A percentile compares a stretch with the other conserved stretches of the same genome.
Evolutionary conservation across 345 rosid genomes (phyloP).

Genomic region (Euphorbia lathyris): DNA sequence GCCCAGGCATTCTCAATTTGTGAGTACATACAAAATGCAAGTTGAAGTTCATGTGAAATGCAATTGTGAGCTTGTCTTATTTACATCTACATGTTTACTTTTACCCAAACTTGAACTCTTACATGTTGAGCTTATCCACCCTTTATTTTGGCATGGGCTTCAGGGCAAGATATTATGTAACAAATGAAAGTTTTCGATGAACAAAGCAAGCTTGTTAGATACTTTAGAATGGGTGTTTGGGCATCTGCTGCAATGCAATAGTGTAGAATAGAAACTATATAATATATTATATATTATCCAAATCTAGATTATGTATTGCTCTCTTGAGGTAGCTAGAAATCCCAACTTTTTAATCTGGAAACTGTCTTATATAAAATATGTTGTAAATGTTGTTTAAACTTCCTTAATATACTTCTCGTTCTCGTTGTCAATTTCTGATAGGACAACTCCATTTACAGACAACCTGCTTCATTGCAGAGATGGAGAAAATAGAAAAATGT

Average conservation of each 20-base stretch:
- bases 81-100: no score
- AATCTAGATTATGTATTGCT: slow-evolving; percentile 22
- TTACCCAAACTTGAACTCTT: background rate
- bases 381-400: slow-evolving; percentile 37
- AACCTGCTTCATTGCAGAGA: no score
- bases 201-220: no score
- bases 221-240: slow-evolving; percentile 17
- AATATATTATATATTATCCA: background rate
- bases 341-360: slow-evolving; percentile 33
- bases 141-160: background rate
- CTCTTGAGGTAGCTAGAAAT: slow-evolving; percentile 27
- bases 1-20: no score
- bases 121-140: background rate
- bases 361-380: slow-evolving; percentile 13
- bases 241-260: slow-evolving; percentile 25
- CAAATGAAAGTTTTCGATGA: no score
- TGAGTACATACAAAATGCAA: no score
- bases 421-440: no score
- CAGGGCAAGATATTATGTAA: background rate
- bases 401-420: no score
- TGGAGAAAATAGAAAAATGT: no score
- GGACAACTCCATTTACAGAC: no score
- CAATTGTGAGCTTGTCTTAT: background rate
- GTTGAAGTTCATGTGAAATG: background rate
- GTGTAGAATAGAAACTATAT: slow-evolving; percentile 20